Base-by-base conservation (phyloP, 768 basidiomycete genomes). In the Pleurotus giganteus region DNA sequence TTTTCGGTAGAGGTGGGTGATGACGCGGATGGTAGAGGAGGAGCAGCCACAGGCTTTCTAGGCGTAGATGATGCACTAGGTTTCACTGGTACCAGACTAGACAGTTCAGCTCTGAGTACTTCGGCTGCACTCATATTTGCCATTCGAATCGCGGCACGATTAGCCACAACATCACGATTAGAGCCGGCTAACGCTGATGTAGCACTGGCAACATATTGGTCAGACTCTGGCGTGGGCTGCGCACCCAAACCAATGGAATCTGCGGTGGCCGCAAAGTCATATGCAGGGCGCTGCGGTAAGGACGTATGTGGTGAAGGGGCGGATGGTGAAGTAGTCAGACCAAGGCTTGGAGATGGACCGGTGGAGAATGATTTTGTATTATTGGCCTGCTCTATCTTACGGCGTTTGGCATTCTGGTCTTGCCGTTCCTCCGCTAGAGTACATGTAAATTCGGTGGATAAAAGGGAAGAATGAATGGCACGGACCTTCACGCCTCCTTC, bases 61-160 rank as follows among this genome's bases (percentile, higher is more conserved):
- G 72, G 64, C 51, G 74, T 71, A 42, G 73, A 69, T 31, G 74
- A 69, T n/a, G 70, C 61, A 55, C 66, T 65, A 47, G 69, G 70
- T 59, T 79, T 79, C 44, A 79, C 77, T 57, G 75, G 76, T 55
- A 76, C 67, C 57, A 77, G 67, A 19, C 84, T 82, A 60, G 86
- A 81, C 59, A 98, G 70, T 70, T 98, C 92, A 49, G 92, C 94
- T 72, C 92, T 95, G 63, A 98, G 78, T 68, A 88, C 82, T 68
- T 98, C 92, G 53, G 95, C 95, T 42, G 96, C 96, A 74, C 85
- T 92, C 85, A 98, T 84, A 66, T 98, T 98, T 26, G 96, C 96
- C 83, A 96, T 86, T 57, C 95, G 85, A 60, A 97, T 92, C 23
- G 90, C 91, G 59, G 84, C 83, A 37, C 93, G 84, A 69, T 96